Conservation (phyloP, 768 basidiomycete genomes). For the Hydnum rufescens region DNA sequence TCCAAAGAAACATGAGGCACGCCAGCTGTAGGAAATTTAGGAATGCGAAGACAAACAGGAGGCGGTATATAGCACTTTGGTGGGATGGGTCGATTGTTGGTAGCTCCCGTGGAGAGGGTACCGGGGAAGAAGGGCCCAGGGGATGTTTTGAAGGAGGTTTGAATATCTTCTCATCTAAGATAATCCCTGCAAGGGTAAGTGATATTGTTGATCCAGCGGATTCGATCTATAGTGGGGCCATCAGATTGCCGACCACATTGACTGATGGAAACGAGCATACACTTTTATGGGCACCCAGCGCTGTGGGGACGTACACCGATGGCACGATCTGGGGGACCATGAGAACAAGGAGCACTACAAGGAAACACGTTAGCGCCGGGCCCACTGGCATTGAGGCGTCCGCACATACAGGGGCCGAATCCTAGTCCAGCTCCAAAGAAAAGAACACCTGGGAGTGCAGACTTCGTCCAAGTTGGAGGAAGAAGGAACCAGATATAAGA, state of each 20-base stretch:
- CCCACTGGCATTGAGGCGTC: not conserved
- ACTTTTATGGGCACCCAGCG: conserved; percentile 58
- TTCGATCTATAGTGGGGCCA: conserved; percentile 32
- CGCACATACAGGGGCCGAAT: conserved; percentile 41
- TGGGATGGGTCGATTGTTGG: not conserved
- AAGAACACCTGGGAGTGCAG: conserved; percentile 39
- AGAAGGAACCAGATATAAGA: conserved; percentile 49
- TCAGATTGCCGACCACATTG: not conserved
- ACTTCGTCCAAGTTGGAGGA: conserved; percentile 35
- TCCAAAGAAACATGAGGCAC: too few species aligned
- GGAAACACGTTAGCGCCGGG: not conserved
- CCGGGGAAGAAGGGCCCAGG: conserved; percentile 8
- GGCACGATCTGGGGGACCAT: conserved; percentile 56
- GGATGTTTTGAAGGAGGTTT: conserved; percentile 17
- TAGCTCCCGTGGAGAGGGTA: not conserved
- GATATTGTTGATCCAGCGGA: conserved; percentile 54
- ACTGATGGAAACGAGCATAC: conserved; percentile 23
- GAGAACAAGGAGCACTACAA: conserved; percentile 46
- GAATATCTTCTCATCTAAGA: conserved; percentile 27
- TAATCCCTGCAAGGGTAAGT: conserved; percentile 51
- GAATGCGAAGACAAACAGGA: not conserved
- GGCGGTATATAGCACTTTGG: conserved; percentile 9
- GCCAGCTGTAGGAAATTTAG: not conserved
- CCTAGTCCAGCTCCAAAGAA: conserved; percentile 51
- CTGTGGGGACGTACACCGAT: conserved; percentile 54